Evolutionary conservation across 2,329 filamentous ascomycete species (phyloP).

Genomic region (Penicillium sp.): DNA sequence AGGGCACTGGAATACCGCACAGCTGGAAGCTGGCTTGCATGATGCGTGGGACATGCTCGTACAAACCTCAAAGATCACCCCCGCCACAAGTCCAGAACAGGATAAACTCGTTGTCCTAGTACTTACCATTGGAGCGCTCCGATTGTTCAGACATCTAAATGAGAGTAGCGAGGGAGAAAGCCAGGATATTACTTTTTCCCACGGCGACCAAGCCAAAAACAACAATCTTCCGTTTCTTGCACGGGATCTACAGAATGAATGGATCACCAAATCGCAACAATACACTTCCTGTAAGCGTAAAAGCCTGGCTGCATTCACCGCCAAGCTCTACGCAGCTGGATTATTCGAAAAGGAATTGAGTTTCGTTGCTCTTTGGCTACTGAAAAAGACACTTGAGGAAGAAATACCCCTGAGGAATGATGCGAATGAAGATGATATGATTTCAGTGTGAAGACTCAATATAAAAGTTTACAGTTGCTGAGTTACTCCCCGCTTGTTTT

Average conservation of each 20-base stretch:
- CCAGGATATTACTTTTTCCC: not conserved
- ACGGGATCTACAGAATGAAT: not conserved
- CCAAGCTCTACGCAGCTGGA: not conserved
- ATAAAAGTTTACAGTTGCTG: not conserved
- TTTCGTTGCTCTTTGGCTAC: not conserved
- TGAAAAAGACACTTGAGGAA: not conserved
- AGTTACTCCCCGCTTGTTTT: not conserved
- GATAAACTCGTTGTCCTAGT: not conserved
- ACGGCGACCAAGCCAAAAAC: not conserved
- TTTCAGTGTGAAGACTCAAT: not conserved
- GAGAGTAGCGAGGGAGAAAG: not conserved
- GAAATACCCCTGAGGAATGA: not conserved
- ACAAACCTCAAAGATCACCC: not conserved
- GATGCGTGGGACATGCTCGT: not conserved
- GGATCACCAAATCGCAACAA: not conserved
- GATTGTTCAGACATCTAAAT: not conserved
- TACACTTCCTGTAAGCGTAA: not conserved
- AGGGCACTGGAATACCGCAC: not conserved
- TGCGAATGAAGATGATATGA: not conserved
- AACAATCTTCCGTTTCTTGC: not conserved
- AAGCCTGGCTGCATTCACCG: not conserved
- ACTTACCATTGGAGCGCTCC: not conserved
- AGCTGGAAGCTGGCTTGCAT: not conserved
- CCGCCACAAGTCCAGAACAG: not conserved
- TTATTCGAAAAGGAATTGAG: not conserved